phyloP scores from a whole-genome alignment of 805 yeast genomes.

The Soucietia sequanensis region DNA sequence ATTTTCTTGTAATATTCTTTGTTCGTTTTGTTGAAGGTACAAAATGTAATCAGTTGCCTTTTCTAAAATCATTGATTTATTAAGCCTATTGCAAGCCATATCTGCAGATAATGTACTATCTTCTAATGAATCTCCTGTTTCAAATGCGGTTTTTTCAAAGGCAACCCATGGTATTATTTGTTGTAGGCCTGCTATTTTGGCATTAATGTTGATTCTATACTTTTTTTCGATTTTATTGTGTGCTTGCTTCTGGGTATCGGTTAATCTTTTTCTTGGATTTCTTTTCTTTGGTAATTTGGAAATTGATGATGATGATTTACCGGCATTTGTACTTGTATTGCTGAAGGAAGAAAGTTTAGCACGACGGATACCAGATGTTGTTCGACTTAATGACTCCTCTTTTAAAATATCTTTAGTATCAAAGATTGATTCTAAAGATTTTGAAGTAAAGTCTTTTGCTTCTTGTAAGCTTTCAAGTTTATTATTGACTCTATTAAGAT shows the following conservation, averaged over 20 bases:
- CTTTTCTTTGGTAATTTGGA: conserved; percentile 25
- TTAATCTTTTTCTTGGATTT: conserved; percentile 54
- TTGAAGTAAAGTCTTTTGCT: conserved; percentile 18
- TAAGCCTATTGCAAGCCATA: conserved; percentile 37
- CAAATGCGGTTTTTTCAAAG: conserved; percentile 61
- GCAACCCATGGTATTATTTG: conserved; percentile 68
- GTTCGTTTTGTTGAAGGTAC: conserved; percentile 51
- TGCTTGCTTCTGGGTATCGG: conserved; percentile 63
- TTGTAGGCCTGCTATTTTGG: conserved; percentile 67
- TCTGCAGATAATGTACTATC: conserved; percentile 8
- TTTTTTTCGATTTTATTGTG: conserved; percentile 73
- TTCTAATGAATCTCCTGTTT: conserved; percentile 26
- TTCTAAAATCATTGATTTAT: conserved; percentile 67
- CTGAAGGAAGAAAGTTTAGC: neutral
- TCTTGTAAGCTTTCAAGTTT: conserved; percentile 8
- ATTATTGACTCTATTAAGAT: conserved; percentile 1
- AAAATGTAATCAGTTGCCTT: conserved; percentile 64
- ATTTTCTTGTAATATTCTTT: conserved; percentile 29
- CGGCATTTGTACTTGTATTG: no score
- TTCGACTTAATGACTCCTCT: conserved; percentile 7
- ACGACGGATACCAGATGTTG: neutral
- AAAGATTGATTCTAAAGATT: conserved; percentile 25
- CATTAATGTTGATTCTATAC: conserved; percentile 68
- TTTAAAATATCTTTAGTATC: conserved; percentile 28
- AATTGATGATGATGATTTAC: neutral